Evolutionary conservation across 2,329 filamentous ascomycete genomes (phyloP).

Genomic region (Arthrobotrys musiformis): DNA sequence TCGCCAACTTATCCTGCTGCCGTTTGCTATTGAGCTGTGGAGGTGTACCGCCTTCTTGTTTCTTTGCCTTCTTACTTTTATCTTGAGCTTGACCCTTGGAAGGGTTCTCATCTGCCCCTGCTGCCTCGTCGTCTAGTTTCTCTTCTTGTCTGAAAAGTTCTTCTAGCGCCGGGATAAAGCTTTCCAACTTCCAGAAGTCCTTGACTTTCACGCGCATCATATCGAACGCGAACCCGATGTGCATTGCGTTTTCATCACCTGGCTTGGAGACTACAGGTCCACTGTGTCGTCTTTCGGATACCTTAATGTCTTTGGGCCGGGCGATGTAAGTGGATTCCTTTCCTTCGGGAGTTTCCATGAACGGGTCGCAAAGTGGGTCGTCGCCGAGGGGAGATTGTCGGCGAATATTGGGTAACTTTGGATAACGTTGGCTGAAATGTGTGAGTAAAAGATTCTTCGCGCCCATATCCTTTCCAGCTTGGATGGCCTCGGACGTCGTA

Average conservation of each 20-base stretch:
- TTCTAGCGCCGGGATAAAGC: constrained; percentile 71
- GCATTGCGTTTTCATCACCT: constrained; percentile 65
- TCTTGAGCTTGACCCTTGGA: constrained; percentile 54
- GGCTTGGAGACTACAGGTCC: constrained; percentile 38
- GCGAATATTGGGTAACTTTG: constrained; percentile 73
- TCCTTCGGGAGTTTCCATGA: constrained; percentile 53
- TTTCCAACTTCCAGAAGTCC: constrained; percentile 75
- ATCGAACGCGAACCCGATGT: constrained; percentile 79
- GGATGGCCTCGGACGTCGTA: constrained; percentile 86
- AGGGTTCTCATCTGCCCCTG: constrained; percentile 42
- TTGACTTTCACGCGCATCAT: constrained; percentile 78
- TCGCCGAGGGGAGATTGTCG: constrained; percentile 59
- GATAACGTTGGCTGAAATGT: constrained; percentile 94
- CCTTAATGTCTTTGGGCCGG: background rate
- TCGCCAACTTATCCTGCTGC: background rate
- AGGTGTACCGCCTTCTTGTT: constrained; percentile 7
- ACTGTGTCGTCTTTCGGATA: constrained; percentile 10
- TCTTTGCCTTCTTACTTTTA: constrained; percentile 37
- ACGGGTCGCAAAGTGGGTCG: constrained; percentile 58
- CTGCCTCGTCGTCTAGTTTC: constrained; percentile 56
- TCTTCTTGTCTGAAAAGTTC: constrained; percentile 68
- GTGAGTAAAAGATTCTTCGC: constrained; percentile 85
- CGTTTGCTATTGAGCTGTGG: constrained; percentile 18
- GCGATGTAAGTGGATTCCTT: constrained; percentile 6
- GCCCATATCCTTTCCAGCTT: constrained; percentile 79